Evolutionary conservation across 306 rosid species (phyloP), one percentile per base, ranked within the genome.

Genomic region (Cucumis hystrix): DNA sequence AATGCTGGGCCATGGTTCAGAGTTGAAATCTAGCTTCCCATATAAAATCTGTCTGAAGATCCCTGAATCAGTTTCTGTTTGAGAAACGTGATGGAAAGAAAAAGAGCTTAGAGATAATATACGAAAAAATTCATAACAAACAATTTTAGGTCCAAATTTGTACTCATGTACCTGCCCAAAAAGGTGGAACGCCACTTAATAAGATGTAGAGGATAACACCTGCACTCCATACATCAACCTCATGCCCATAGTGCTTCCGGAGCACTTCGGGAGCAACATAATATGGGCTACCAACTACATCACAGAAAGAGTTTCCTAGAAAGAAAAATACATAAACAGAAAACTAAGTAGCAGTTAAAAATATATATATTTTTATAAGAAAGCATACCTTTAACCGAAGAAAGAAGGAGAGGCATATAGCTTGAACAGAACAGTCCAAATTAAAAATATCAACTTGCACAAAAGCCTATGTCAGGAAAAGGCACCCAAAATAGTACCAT

Each of bases 181-280:
- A 92, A 77, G 98, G 98, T 72, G 98, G 98, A 39, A 92, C 96
- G 7, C 98, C 98, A 76, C 96, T 92, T 45, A 92, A 61, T 77
- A 92, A 85, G 83, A 92, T 92, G 87, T 92, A 92, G 28, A 92
- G 94, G 79, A 92, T 92, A 30, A 92, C 96, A 76, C 98, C 98
- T 75, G 92, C 98, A 85, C 98, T 92, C 98, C 98, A 92, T 59
- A 92, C 98, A 79, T 92, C 98, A 40, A 83, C 89, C 82, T 90
- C 91, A 21, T 89, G 98, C 84, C 96, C 98, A 81, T 92, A 92
- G 60, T 82, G 77, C 85, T 90, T 90, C 79, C 84, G 68, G 89
- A 92, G 82, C 21, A 92, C 89, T 85, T 92, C 98, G 33, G 98
- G 98, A 60, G 98, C 98, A 76, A 92, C 90, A 80, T 92, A 92